Base-by-base conservation (phyloP, 306 rosid species). In the Nissolia schottii region DNA sequence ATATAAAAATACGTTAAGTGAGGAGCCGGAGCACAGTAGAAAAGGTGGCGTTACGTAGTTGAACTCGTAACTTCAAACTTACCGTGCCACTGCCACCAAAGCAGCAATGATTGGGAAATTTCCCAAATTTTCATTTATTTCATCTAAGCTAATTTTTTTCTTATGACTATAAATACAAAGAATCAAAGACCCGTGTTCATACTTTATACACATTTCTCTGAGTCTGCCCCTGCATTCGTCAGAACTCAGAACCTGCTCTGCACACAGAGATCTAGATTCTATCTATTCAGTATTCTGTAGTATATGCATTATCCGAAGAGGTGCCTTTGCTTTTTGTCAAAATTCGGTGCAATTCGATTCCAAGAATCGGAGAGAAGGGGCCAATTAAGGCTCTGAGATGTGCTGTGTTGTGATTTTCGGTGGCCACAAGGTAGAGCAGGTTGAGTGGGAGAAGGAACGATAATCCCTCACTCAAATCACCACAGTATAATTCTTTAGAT, bases 361-460 rank as follows among this genome's bases (percentile, higher is more conserved):
- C 7, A 13, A 15, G 66, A 70, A 14, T 19, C 10, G 0, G 43
- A 7, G 2, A 45, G 53, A 77, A 75, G 50, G 51, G 70, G 87
- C 77, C 79, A 65, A 29, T 38, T 50, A 6, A 49, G 81, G 81
- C 84, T 67, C 81, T 75, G 84, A 86, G 60, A 86, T 85, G 96
- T 50, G 31, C 41, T n/a, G 57, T 43, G 24, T 78, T 49, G 54
- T 77, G 49, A 62, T 48, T n/a, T 80, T 80, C 28, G 58, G 74
- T 49, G 84, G 88, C 56, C 51, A 80, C 68, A 75, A 83, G 74
- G 75, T 65, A 0, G 73, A 83, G 40, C 85, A 85, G 11, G 71
- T 64, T 71, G 51, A 81, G 77, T 89, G 96, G 92, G 88, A 85
- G 71, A 87, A 81, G 40, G 87, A 87, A 83, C 31, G 89, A 89